Conservation (phyloP, 1,284 basidiomycete species). For the Leccinum subrobustum region DNA sequence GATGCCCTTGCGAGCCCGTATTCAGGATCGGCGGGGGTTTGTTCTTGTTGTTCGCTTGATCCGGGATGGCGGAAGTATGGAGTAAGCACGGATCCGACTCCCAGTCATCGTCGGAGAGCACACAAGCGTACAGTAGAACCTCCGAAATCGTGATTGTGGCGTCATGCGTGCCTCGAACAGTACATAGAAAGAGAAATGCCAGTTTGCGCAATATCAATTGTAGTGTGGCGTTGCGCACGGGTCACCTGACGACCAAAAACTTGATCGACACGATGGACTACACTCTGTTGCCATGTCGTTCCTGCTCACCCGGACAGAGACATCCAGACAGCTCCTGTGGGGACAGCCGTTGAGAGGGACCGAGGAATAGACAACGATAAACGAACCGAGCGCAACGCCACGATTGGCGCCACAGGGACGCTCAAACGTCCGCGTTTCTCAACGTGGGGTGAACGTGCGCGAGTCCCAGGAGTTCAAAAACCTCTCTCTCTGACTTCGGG, state of each 20-base stretch:
- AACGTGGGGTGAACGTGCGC: conserved; percentile 68
- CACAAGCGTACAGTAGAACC: background rate
- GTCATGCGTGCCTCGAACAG: background rate
- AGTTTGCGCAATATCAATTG: background rate
- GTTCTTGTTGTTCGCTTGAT: background rate
- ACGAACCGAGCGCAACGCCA: background rate
- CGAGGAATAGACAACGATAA: background rate
- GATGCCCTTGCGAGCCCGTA: background rate
- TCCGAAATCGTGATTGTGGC: background rate
- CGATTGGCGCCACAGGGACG: conserved; percentile 11
- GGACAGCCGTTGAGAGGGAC: background rate
- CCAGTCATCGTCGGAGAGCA: background rate
- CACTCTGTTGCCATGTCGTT: background rate
- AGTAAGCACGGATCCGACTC: background rate
- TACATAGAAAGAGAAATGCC: background rate
- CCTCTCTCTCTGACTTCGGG: conserved; percentile 65
- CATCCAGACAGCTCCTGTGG: background rate
- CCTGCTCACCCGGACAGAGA: background rate
- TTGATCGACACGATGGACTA: background rate
- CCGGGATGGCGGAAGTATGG: background rate
- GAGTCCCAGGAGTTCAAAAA: conserved; percentile 66
- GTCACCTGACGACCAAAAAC: background rate
- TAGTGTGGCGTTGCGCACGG: background rate
- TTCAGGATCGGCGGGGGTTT: background rate
- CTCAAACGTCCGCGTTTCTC: conserved; percentile 62